phyloP scores from a whole-genome alignment of 495 filamentous ascomycete species.

The Aspergillus saccharolyticus region DNA sequence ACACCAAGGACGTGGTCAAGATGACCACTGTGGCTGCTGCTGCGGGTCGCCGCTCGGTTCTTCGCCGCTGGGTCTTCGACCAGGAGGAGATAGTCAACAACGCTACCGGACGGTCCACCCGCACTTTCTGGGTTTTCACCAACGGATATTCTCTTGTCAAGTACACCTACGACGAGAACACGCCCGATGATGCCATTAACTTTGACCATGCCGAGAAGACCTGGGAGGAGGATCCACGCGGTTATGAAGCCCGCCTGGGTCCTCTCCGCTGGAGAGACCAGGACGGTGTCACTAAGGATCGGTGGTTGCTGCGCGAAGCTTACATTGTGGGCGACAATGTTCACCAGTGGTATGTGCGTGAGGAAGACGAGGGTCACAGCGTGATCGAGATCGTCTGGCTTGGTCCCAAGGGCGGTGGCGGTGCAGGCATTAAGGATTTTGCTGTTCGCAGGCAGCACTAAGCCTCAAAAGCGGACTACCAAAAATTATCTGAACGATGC shows the following conservation, averaged over 20 bases:
- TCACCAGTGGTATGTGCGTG: slow-evolving; percentile 44
- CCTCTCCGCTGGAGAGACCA: slow-evolving; percentile 44
- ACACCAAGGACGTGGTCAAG: slow-evolving; percentile 49
- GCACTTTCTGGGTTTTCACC: slow-evolving; percentile 51
- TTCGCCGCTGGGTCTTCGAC: slow-evolving; percentile 58
- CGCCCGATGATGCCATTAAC: slow-evolving; percentile 44
- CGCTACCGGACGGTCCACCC: slow-evolving; percentile 33
- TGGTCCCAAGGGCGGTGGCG: slow-evolving; percentile 41
- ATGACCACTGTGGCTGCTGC: slow-evolving; percentile 53
- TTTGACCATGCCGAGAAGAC: slow-evolving; percentile 57
- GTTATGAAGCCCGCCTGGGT: slow-evolving; percentile 50
- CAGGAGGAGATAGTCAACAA: slow-evolving; percentile 44
- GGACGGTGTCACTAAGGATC: slow-evolving; percentile 41
- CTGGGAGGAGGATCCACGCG: slow-evolving; percentile 48
- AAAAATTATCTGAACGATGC: slow-evolving; percentile 17
- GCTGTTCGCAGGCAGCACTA: slow-evolving; percentile 12
- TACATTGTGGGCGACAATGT: slow-evolving; percentile 43
- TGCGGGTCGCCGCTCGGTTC: slow-evolving; percentile 55
- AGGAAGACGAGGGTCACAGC: slow-evolving; percentile 43
- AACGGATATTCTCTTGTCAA: slow-evolving; percentile 59
- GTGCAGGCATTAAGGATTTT: slow-evolving; percentile 34
- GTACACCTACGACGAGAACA: slow-evolving; percentile 46
- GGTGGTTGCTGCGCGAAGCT: slow-evolving; percentile 41
- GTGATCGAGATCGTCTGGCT: slow-evolving; percentile 49
- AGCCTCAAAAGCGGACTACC: slow-evolving; percentile 6